Conservation (phyloP, 495 filamentous ascomycete species). For the Aspergillus avenaceus region DNA sequence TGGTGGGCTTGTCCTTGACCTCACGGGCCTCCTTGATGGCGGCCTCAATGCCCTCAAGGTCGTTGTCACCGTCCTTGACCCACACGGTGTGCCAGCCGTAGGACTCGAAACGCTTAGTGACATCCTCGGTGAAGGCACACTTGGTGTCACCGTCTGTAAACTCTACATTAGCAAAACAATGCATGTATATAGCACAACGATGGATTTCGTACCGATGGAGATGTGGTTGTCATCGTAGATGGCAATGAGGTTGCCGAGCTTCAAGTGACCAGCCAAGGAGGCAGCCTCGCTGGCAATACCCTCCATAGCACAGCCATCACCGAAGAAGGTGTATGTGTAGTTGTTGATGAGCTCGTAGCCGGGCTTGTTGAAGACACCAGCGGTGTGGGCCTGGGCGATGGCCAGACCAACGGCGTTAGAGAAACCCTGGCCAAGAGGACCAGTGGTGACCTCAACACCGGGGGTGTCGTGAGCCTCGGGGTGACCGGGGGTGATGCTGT, state of each 20-base stretch:
- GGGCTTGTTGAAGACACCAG: constrained; percentile 93
- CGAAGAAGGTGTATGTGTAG: constrained; percentile 95
- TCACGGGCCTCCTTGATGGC: constrained; percentile 81
- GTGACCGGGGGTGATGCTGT: constrained; percentile 95
- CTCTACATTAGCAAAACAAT: neutral
- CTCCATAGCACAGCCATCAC: constrained; percentile 98
- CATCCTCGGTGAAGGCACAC: constrained; percentile 95
- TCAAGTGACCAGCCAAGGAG: constrained; percentile 89
- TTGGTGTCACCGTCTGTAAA: constrained; percentile 83
- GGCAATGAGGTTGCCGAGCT: constrained; percentile 94
- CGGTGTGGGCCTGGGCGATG: constrained; percentile 88
- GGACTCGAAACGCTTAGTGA: constrained; percentile 88
- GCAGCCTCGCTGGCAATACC: constrained; percentile 92
- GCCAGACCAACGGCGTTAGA: constrained; percentile 94
- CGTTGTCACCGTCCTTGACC: constrained; percentile 87
- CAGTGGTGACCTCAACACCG: constrained; percentile 96
- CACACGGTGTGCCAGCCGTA: constrained; percentile 94
- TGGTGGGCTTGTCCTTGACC: constrained; percentile 91
- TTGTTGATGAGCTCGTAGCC: constrained; percentile 89
- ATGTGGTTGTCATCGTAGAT: constrained; percentile 99
- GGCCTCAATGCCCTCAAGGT: constrained; percentile 81
- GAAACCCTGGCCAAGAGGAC: constrained; percentile 94
- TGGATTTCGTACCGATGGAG: constrained; percentile 62
- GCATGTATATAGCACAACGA: neutral
- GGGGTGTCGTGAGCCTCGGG: constrained; percentile 95